These are phyloP conservation scores for Vanrija humicola DNA, from an alignment of 1,284 basidiomycete genomes.

Conservation along the genomic window DNA sequence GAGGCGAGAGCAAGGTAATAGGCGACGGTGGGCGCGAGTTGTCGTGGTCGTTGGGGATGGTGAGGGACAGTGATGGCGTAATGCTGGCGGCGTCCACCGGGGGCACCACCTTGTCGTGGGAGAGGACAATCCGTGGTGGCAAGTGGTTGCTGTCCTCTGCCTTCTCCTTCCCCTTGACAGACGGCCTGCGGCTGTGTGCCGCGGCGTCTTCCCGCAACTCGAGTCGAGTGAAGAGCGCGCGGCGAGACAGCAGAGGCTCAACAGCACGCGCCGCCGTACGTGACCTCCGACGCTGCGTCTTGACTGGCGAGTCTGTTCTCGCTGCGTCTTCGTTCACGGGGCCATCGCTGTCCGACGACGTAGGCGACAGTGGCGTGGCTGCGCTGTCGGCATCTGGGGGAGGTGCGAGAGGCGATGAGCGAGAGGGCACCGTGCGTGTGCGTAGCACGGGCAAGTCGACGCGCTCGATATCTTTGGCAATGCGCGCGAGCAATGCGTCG, in stretches of 20 bases:
- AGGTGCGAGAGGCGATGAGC: conserved; percentile 25
- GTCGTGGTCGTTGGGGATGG: conserved; percentile 9
- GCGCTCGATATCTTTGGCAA: conserved; percentile 40
- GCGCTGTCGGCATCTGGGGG: background rate
- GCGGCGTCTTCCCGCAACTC: background rate
- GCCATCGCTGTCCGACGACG: background rate
- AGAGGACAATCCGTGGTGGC: conserved; percentile 30
- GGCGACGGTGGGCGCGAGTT: conserved; percentile 19
- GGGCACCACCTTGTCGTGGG: conserved; percentile 13
- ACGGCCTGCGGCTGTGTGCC: no score
- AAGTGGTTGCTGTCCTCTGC: background rate
- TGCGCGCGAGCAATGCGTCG: conserved; percentile 34
- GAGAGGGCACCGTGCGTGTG: conserved; percentile 12
- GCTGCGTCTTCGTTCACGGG: conserved; percentile 1
- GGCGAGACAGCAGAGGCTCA: conserved; percentile 6
- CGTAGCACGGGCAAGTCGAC: conserved; percentile 38
- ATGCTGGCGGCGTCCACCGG: background rate
- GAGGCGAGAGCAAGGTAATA: conserved; percentile 38
- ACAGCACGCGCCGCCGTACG: background rate
- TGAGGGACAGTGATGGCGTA: conserved; percentile 21
- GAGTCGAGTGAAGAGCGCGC: conserved; percentile 12
- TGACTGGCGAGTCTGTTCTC: background rate
- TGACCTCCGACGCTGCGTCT: background rate
- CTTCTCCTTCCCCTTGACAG: conserved; percentile 12
- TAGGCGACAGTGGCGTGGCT: conserved; percentile 7